Percentiles rank a stretch among this genome's conserved stretches.
Conservation (phyloP, 2,329 filamentous ascomycete genomes). For the Pestalotiopsis sp. region DNA sequence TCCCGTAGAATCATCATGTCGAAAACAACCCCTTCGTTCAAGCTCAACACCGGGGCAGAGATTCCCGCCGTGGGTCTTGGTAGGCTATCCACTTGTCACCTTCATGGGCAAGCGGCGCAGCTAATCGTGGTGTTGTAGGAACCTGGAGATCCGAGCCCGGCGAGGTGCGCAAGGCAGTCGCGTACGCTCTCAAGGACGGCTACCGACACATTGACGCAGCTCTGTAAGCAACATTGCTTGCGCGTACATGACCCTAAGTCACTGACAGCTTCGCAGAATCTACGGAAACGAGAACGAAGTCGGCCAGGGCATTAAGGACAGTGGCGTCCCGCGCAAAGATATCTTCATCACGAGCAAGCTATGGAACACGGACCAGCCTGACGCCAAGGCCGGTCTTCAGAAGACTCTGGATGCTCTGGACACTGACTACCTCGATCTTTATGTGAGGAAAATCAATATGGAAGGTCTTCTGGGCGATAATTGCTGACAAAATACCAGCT, state of each 20-base stretch:
- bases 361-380: slow-evolving; percentile 33
- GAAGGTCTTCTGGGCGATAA: neutral
- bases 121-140: neutral
- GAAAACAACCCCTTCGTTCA: slow-evolving; percentile 20
- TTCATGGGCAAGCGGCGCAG: neutral
- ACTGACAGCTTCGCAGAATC: slow-evolving; percentile 31
- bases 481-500: neutral
- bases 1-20: neutral
- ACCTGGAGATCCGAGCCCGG: slow-evolving; percentile 35
- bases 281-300: slow-evolving; percentile 59
- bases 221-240: slow-evolving; percentile 28
- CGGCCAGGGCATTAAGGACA: slow-evolving; percentile 26
- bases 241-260: too few relatives aligned
- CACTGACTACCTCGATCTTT: slow-evolving; percentile 42
- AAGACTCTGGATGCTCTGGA: slow-evolving; percentile 37
- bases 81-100: slow-evolving; percentile 24
- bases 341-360: slow-evolving; percentile 19
- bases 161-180: slow-evolving; percentile 16
- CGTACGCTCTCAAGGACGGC: slow-evolving; percentile 46
- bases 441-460: slow-evolving; percentile 19
- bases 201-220: slow-evolving; percentile 60
- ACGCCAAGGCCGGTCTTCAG: slow-evolving; percentile 34
- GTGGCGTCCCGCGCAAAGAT: slow-evolving; percentile 15
- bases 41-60: slow-evolving; percentile 33
- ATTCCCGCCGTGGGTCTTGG: slow-evolving; percentile 37